Conservation (phyloP, 306 rosid genomes). For the Begonia loranthoides region DNA sequence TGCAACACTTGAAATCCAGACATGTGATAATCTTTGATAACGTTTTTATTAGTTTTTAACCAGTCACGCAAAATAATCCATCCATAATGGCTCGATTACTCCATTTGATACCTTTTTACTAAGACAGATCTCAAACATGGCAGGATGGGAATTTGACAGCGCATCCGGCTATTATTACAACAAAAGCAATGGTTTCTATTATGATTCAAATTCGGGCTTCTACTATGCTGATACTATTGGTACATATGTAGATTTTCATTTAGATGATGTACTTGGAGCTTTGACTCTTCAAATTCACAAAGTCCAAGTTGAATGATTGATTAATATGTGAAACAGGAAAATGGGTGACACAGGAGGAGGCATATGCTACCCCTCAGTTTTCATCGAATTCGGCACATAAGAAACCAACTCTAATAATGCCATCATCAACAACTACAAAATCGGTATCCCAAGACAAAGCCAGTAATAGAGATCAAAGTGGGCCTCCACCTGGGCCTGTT, state of each 20-base stretch:
- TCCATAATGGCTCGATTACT: too few species aligned
- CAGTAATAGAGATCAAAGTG: constrained; percentile 23
- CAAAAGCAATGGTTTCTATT: constrained; percentile 65
- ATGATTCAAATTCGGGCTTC: constrained; percentile 79
- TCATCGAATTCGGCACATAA: constrained; percentile 28
- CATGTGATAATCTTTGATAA: too few species aligned
- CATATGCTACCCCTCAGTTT: constrained; percentile 63
- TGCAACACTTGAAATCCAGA: too few species aligned
- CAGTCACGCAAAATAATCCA: too few species aligned
- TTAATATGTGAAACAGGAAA: constrained; percentile 49
- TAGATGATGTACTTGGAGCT: constrained; percentile 3
- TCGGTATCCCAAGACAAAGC: constrained; percentile 23
- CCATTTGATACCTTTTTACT: too few species aligned
- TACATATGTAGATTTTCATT: constrained; percentile 11
- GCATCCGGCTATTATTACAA: constrained; percentile 73
- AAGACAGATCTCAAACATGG: constrained; percentile 27
- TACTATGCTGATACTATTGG: constrained; percentile 83
- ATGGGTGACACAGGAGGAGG: constrained; percentile 96
- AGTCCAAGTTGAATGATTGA: constrained; percentile 12
- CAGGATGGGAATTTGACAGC: constrained; percentile 83
- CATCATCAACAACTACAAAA: constrained; percentile 27
- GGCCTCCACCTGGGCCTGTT: constrained; percentile 51
- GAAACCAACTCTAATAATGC: constrained; percentile 29
- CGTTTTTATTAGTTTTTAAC: too few species aligned
- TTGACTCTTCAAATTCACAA: background rate